phyloP scores from a whole-genome alignment of 116 monocot species.

The Zostera marina region DNA sequence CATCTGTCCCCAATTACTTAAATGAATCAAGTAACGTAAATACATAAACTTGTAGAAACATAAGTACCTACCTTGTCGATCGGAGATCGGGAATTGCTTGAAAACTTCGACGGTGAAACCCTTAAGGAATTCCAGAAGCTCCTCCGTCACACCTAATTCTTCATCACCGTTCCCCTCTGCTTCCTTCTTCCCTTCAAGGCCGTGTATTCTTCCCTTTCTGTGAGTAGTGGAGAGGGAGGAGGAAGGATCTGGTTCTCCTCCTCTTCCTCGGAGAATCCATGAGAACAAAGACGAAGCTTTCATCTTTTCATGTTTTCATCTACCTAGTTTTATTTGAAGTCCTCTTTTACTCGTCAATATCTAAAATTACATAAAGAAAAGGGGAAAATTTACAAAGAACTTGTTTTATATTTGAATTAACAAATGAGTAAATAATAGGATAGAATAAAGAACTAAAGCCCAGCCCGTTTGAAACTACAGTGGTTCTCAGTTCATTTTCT shows the following conservation, averaged over 20 bases:
- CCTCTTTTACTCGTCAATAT: too few species aligned
- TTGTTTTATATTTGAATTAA: too few species aligned
- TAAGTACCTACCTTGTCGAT: not conserved
- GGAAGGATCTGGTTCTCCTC: not conserved
- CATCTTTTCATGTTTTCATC: not conserved
- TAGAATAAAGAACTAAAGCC: too few species aligned
- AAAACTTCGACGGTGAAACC: conserved; percentile 55
- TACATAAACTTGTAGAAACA: not conserved
- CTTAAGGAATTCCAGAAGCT: conserved; percentile 38
- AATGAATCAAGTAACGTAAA: not conserved
- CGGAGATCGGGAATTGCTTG: conserved; percentile 37
- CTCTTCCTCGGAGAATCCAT: conserved; percentile 27
- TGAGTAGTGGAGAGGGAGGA: not conserved
- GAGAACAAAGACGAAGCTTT: conserved; percentile 27
- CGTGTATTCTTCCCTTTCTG: not conserved
- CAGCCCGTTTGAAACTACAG: too few species aligned
- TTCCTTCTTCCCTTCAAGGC: not conserved
- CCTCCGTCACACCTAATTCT: conserved; percentile 59
- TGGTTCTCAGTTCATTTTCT: conserved; percentile 37
- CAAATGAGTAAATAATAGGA: too few species aligned
- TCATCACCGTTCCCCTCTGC: conserved; percentile 6
- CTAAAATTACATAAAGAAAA: too few species aligned
- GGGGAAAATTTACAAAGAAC: too few species aligned
- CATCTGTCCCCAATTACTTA: not conserved
- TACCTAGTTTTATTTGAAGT: too few species aligned